phyloP scores from a whole-genome alignment of 2,329 filamentous ascomycete genomes.

The Epichloe typhina region DNA sequence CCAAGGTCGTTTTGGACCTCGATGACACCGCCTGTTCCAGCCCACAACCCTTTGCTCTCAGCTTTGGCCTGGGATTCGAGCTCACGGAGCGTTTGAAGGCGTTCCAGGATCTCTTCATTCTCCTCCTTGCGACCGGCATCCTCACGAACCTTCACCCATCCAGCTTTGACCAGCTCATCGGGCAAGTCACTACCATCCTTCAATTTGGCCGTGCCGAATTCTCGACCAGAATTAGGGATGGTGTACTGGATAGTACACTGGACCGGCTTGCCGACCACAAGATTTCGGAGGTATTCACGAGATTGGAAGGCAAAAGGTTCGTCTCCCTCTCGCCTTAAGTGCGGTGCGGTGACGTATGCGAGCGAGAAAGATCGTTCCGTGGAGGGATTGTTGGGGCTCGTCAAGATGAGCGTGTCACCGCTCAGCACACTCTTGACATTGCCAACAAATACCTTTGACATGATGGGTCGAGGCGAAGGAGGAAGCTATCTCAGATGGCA shows the following conservation, averaged over 20 bases:
- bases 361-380: constrained; percentile 80
- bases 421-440: constrained; percentile 90
- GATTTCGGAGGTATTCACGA: constrained; percentile 76
- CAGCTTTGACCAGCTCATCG: constrained; percentile 71
- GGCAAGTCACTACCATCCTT: constrained; percentile 66
- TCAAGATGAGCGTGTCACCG: constrained; percentile 80
- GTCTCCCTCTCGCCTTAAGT: constrained; percentile 77
- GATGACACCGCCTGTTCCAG: constrained; percentile 49
- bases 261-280: constrained; percentile 74
- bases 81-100: constrained; percentile 64
- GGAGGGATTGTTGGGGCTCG: constrained; percentile 65
- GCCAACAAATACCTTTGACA: constrained; percentile 46
- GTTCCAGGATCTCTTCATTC: constrained; percentile 55
- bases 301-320: constrained; percentile 89
- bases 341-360: constrained; percentile 82
- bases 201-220: constrained; percentile 73
- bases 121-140: constrained; percentile 90
- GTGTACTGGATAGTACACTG: constrained; percentile 79
- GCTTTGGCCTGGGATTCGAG: constrained; percentile 67
- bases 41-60: constrained; percentile 74
- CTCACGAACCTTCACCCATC: constrained; percentile 87
- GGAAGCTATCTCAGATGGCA: neutral
- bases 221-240: constrained; percentile 70
- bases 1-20: constrained; percentile 71
- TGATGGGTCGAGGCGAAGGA: constrained; percentile 19